A percentile compares a stretch with the other conserved stretches of the same genome.
phyloP scores from a whole-genome alignment of 2,329 filamentous ascomycete species.

The Mariannaea elegans region DNA sequence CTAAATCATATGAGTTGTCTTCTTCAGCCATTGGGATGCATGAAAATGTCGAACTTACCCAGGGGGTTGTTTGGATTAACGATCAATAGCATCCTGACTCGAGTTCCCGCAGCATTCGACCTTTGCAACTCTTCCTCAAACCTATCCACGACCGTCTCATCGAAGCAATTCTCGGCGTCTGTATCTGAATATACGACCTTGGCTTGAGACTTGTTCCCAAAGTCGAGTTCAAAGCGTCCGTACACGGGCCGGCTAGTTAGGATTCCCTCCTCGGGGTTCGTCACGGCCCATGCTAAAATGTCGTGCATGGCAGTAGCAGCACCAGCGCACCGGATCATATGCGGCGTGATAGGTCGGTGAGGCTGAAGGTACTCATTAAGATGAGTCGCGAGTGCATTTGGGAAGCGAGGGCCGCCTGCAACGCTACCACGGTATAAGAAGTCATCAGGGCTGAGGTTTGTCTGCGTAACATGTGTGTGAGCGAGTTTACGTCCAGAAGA shows the following conservation, averaged over 20 bases:
- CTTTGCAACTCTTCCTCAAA: slow-evolving; percentile 55
- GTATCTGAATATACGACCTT: slow-evolving; percentile 56
- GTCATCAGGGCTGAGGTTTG: slow-evolving; percentile 39
- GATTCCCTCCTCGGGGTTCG: slow-evolving; percentile 50
- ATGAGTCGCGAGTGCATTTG: slow-evolving; percentile 45
- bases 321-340: slow-evolving; percentile 46
- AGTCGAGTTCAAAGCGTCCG: slow-evolving; percentile 59
- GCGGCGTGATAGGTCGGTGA: slow-evolving; percentile 36
- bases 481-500: background rate
- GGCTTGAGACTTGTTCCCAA: slow-evolving; percentile 52
- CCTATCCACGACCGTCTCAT: slow-evolving; percentile 51
- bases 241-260: slow-evolving; percentile 54
- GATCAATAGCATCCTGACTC: slow-evolving; percentile 58
- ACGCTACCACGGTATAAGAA: slow-evolving; percentile 50
- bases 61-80: slow-evolving; percentile 64
- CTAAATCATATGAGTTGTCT: too few relatives aligned
- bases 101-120: slow-evolving; percentile 46
- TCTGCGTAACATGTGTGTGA: slow-evolving; percentile 26
- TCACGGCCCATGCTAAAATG: slow-evolving; percentile 50
- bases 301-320: slow-evolving; percentile 52
- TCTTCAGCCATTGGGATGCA: too few relatives aligned
- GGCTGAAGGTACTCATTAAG: slow-evolving; percentile 51
- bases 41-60: slow-evolving; percentile 40
- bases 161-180: slow-evolving; percentile 54
- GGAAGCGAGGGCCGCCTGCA: slow-evolving; percentile 47